A percentile compares a stretch with the other conserved stretches of the same genome.
These are phyloP conservation scores for Sesbania bispinosa DNA, from an alignment of 306 rosid species.

Conservation along the genomic window DNA sequence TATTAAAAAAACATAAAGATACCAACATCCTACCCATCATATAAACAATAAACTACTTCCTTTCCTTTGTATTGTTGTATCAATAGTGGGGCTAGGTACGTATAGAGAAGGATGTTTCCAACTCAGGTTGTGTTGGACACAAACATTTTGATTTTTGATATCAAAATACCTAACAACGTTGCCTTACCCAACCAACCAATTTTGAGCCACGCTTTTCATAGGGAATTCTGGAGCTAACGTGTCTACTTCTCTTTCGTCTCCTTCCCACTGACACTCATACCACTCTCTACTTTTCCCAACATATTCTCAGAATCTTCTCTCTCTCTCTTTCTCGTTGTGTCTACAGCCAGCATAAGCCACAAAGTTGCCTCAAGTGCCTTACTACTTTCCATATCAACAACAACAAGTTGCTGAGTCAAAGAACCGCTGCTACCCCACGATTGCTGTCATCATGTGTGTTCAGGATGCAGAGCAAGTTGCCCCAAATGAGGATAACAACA, in stretches of 20 bases:
- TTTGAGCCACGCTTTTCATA: constrained; percentile 48
- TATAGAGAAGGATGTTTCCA: too few relatives aligned
- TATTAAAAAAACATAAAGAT: too few relatives aligned
- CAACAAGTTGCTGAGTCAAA: constrained; percentile 23
- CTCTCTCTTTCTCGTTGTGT: not conserved
- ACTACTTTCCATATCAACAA: constrained; percentile 29
- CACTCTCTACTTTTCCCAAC: constrained; percentile 17
- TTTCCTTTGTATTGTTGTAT: too few relatives aligned
- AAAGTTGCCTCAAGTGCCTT: not conserved
- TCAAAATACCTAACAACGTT: too few relatives aligned
- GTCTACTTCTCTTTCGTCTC: not conserved
- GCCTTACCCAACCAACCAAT: constrained; percentile 18
- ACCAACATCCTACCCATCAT: too few relatives aligned
- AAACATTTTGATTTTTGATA: too few relatives aligned
- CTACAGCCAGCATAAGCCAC: not conserved
- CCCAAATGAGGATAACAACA: constrained; percentile 24
- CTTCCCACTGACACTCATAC: not conserved
- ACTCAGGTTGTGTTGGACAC: too few relatives aligned
- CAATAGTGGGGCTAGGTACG: too few relatives aligned
- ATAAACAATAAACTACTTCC: too few relatives aligned
- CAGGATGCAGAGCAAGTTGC: constrained; percentile 47
- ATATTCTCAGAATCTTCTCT: constrained; percentile 50
- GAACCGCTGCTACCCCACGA: constrained; percentile 20
- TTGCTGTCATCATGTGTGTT: constrained; percentile 49
- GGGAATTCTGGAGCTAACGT: constrained; percentile 31